These are phyloP conservation scores for Penicillium tannophilum DNA, from an alignment of 495 filamentous ascomycete genomes.

Conservation along the genomic window DNA sequence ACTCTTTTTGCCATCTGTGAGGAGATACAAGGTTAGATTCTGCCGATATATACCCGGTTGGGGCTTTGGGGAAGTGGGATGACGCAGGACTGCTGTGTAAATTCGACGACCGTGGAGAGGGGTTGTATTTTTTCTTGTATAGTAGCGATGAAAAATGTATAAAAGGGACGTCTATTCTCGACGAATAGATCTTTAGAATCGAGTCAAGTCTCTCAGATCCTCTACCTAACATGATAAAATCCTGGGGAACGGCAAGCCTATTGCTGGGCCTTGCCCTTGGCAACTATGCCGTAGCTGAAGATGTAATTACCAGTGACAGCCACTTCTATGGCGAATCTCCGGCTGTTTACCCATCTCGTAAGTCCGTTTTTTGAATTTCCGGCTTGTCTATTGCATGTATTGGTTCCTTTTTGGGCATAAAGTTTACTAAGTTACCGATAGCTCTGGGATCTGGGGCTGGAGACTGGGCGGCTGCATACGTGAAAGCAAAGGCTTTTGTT, in stretches of 20 bases:
- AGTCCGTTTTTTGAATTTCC: background rate
- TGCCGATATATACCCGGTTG: background rate
- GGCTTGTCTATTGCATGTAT: background rate
- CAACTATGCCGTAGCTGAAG: conserved; percentile 4
- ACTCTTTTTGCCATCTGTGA: background rate
- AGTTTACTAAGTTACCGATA: background rate
- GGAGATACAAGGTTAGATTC: background rate
- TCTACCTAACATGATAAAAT: background rate
- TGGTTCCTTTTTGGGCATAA: background rate
- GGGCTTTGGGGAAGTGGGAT: background rate
- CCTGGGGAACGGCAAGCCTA: background rate
- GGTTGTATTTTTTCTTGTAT: background rate
- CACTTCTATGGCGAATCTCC: conserved; percentile 61
- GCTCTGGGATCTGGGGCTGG: conserved; percentile 51
- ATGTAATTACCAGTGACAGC: conserved; percentile 25
- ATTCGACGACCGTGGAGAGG: background rate
- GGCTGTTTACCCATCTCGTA: conserved; percentile 56
- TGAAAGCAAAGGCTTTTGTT: conserved; percentile 55
- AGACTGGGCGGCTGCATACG: conserved; percentile 53
- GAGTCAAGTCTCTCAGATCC: background rate
- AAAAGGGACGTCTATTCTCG: background rate
- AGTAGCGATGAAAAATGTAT: background rate
- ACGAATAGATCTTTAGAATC: background rate
- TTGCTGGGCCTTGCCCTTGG: conserved; percentile 3
- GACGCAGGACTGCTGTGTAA: background rate